Percentiles rank a stretch among this genome's conserved stretches.
Conservation (phyloP, 2,329 filamentous ascomycete species). For the Zarea fungicola region DNA sequence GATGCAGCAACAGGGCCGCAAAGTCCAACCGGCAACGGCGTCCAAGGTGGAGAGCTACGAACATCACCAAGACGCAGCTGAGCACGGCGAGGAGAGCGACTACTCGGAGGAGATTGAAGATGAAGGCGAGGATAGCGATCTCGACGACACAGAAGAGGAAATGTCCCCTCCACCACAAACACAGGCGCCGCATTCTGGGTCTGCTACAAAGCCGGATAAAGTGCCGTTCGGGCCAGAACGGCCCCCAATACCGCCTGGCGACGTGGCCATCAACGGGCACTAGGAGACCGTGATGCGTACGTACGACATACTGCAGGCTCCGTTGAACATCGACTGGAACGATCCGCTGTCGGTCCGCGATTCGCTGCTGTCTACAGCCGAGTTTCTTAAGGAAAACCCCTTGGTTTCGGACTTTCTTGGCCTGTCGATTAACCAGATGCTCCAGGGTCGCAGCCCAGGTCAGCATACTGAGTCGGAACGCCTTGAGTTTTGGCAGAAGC, state of each 20-base stretch:
- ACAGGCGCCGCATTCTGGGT: slow-evolving; percentile 29
- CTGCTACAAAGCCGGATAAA: slow-evolving; percentile 19
- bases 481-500: not conserved
- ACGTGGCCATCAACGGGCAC: slow-evolving; percentile 39
- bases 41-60: slow-evolving; percentile 53
- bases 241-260: slow-evolving; percentile 32
- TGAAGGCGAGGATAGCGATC: slow-evolving; percentile 57
- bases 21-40: slow-evolving; percentile 60
- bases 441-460: not conserved
- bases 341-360: not conserved
- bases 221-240: slow-evolving; percentile 45
- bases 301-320: not conserved
- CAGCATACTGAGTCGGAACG: not conserved
- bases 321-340: not conserved
- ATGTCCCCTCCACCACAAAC: slow-evolving; percentile 15
- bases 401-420: not conserved
- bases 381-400: not conserved
- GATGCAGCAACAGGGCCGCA: slow-evolving; percentile 92
- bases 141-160: slow-evolving; percentile 52
- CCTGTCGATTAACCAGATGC: not conserved
- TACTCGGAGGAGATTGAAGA: slow-evolving; percentile 61
- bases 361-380: not conserved
- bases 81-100: slow-evolving; percentile 55
- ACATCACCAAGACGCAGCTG: slow-evolving; percentile 31
- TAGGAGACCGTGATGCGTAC: slow-evolving; percentile 28